phyloP scores from a whole-genome alignment of 306 rosid species.

The Alnus rubra region DNA sequence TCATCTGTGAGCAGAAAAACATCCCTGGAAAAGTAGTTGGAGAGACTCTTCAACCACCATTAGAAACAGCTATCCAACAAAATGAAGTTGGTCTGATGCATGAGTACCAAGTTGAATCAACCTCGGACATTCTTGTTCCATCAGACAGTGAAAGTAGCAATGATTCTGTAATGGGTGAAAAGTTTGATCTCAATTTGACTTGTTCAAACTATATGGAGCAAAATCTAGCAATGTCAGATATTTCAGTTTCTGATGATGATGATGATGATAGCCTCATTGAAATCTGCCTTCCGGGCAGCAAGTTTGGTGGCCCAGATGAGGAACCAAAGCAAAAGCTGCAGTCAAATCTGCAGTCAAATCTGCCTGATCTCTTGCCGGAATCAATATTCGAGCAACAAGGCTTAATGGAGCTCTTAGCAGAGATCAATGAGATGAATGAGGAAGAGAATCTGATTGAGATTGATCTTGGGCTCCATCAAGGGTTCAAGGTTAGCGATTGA shows the following conservation, averaged over 20 bases:
- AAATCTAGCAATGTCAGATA: constrained; percentile 29
- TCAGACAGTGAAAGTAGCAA: constrained; percentile 51
- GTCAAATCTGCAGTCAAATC: constrained; percentile 30
- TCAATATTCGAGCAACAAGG: constrained; percentile 40
- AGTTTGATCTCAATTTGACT: constrained; percentile 32
- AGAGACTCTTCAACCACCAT: constrained; percentile 14
- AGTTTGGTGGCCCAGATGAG: constrained; percentile 28
- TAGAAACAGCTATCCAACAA: constrained; percentile 24
- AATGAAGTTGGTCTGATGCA: constrained; percentile 28
- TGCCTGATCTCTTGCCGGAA: constrained; percentile 42
- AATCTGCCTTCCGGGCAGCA: constrained; percentile 48
- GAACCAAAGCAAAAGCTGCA: constrained; percentile 38
- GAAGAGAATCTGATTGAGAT: constrained; percentile 73
- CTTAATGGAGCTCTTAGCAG: constrained; percentile 52
- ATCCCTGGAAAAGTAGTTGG: constrained; percentile 14
- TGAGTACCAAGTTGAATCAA: constrained; percentile 33
- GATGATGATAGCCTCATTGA: constrained; percentile 54
- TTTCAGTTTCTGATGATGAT: constrained; percentile 38
- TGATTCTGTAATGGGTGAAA: constrained; percentile 33
- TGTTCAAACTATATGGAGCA: constrained; percentile 14
- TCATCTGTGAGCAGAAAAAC: constrained; percentile 3
- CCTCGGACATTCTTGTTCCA: constrained; percentile 27
- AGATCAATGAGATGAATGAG: constrained; percentile 56
- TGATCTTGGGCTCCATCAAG: constrained; percentile 56
- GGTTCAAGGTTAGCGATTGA: constrained; percentile 41